Evolutionary conservation across 1,139 yeast genomes (phyloP).

Genomic region (Pneumocystis oryctolagi): DNA sequence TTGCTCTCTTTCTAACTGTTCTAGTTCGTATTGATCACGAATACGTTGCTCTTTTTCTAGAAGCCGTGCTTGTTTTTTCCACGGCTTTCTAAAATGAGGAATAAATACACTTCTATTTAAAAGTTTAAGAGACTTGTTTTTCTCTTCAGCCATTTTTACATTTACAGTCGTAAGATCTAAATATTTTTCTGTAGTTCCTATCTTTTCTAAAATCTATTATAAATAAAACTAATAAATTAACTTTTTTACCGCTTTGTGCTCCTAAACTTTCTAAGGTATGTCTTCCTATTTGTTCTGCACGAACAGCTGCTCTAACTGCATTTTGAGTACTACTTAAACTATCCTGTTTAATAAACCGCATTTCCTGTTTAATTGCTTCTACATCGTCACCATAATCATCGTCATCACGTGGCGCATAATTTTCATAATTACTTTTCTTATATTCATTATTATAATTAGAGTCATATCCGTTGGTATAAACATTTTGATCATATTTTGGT

Average conservation of each 20-base stretch:
- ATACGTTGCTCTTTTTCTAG: slow-evolving; percentile 62
- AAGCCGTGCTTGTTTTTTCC: slow-evolving; percentile 27
- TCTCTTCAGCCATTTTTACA: slow-evolving; percentile 67
- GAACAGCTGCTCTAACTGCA: slow-evolving; percentile 74
- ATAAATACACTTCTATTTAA: slow-evolving; percentile 72
- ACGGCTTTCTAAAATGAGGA: slow-evolving; percentile 48
- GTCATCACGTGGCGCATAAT: slow-evolving; percentile 17
- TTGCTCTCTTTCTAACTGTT: slow-evolving; percentile 29
- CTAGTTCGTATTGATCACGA: slow-evolving; percentile 50
- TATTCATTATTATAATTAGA: background rate
- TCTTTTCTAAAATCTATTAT: slow-evolving; percentile 33
- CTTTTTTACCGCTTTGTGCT: slow-evolving; percentile 43
- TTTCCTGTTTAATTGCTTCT: slow-evolving; percentile 72
- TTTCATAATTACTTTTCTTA: background rate
- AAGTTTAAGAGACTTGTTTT: slow-evolving; percentile 64
- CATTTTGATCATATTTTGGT: background rate
- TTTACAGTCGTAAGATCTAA: slow-evolving; percentile 68
- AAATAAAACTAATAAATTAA: background rate
- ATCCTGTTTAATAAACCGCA: slow-evolving; percentile 73
- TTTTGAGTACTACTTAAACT: slow-evolving; percentile 76
- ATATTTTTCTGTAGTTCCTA: slow-evolving; percentile 66
- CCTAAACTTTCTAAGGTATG: slow-evolving; percentile 88
- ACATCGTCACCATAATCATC: slow-evolving; percentile 56
- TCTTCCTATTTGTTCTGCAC: slow-evolving; percentile 81
- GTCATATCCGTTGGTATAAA: background rate